These are phyloP conservation scores for Plasmodiophora brassicae DNA, from an alignment of 208 protist genomes.

Conservation along the genomic window DNA sequence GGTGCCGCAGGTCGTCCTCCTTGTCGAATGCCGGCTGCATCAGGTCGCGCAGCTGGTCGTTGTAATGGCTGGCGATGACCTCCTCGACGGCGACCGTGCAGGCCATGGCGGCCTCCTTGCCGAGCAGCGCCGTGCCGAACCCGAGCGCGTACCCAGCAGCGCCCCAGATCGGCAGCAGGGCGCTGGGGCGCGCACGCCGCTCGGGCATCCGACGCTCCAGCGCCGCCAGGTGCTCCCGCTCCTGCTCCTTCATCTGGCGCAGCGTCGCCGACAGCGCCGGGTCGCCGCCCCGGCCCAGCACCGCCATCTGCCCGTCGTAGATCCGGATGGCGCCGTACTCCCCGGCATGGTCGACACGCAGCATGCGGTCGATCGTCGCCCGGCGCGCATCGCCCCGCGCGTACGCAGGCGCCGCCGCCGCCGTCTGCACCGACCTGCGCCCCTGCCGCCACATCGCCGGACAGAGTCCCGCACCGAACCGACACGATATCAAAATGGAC, in stretches of 20 bases:
- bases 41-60: constrained; percentile 61
- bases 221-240: constrained; percentile 56
- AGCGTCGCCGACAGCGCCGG: background rate
- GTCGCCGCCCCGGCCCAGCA: constrained; percentile 43
- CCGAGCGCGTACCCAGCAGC: constrained; percentile 56
- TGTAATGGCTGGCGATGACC: constrained; percentile 63
- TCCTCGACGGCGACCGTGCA: constrained; percentile 64
- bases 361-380: constrained; percentile 30
- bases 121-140: constrained; percentile 57
- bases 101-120: constrained; percentile 66
- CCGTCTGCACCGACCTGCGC: too few species aligned
- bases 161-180: constrained; percentile 58
- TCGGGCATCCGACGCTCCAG: constrained; percentile 55
- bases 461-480: too few species aligned
- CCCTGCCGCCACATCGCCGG: too few species aligned
- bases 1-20: constrained; percentile 45
- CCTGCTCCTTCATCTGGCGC: constrained; percentile 60
- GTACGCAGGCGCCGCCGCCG: too few species aligned
- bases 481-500: too few species aligned
- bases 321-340: constrained; percentile 61
- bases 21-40: constrained; percentile 21
- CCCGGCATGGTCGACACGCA: constrained; percentile 62
- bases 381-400: background rate
- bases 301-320: constrained; percentile 60
- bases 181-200: constrained; percentile 57